phyloP scores from a whole-genome alignment of 1,284 basidiomycete species.

The Ustilago xerochloae region DNA sequence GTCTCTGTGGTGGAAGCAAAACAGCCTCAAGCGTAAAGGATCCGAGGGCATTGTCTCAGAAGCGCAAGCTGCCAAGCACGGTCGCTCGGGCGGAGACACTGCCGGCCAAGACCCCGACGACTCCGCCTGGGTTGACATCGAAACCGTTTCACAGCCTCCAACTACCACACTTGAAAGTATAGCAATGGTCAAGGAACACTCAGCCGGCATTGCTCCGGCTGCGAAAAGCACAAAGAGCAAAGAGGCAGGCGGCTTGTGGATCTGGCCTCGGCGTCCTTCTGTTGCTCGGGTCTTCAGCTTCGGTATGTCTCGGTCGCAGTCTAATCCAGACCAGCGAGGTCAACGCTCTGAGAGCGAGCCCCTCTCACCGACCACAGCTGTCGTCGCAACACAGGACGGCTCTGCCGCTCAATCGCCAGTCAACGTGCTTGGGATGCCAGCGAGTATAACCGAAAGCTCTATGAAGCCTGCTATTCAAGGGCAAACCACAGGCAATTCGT shows the following conservation, averaged over 20 bases:
- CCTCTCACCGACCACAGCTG: not conserved
- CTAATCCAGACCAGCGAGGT: not conserved
- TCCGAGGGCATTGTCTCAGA: slow-evolving; percentile 10
- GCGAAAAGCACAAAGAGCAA: slow-evolving; percentile 1
- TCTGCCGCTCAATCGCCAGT: not conserved
- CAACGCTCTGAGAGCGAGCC: not conserved
- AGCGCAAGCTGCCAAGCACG: slow-evolving; percentile 10
- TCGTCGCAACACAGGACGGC: not conserved
- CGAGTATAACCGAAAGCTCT: not conserved
- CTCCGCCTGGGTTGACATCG: slow-evolving; percentile 8
- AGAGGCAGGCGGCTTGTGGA: slow-evolving; percentile 18
- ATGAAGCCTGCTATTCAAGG: not conserved
- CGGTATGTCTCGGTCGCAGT: not conserved
- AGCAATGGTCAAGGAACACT: not conserved
- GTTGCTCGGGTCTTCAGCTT: slow-evolving; percentile 13
- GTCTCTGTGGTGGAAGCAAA: slow-evolving; percentile 18
- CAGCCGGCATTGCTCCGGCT: not conserved
- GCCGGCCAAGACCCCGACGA: not conserved
- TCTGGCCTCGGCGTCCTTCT: slow-evolving; percentile 15
- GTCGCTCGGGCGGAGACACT: not conserved
- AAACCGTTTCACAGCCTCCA: not conserved
- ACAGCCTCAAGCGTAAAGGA: slow-evolving; percentile 19
- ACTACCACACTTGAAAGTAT: not conserved
- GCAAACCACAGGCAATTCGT: slow-evolving; percentile 7
- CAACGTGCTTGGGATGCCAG: slow-evolving; percentile 12